Conservation (phyloP, 371 early-diverging fungal species). For the Apophysomyces trapeziformis region DNA sequence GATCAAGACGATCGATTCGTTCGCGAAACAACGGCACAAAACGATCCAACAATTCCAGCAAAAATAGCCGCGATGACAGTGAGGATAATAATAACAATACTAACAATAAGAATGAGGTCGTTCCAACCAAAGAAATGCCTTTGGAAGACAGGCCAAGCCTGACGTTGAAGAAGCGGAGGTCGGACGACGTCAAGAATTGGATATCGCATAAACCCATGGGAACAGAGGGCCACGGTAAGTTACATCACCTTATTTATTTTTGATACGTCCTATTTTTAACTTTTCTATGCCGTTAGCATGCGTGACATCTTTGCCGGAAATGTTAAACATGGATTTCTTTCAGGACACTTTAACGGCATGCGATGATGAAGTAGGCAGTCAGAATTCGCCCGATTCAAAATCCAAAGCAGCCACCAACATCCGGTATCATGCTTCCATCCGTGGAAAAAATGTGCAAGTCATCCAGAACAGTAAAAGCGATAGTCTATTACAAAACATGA, state of each 20-base stretch:
- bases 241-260: slow-evolving; percentile 1
- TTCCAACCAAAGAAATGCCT: slow-evolving; percentile 33
- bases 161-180: slow-evolving; percentile 40
- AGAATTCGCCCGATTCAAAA: slow-evolving; percentile 2
- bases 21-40: slow-evolving; percentile 16
- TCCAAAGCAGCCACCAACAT: slow-evolving; percentile 13
- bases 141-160: slow-evolving; percentile 28
- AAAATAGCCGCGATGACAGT: too few species aligned
- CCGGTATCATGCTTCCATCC: slow-evolving; percentile 40
- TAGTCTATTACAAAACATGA: slow-evolving; percentile 9
- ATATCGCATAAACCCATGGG: slow-evolving; percentile 22
- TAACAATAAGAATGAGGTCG: slow-evolving; percentile 18
- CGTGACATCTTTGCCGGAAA: slow-evolving; percentile 23
- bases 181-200: slow-evolving; percentile 50
- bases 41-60: slow-evolving; percentile 17
- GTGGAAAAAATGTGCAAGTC: slow-evolving; percentile 31
- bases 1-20: slow-evolving; percentile 1
- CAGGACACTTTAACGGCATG: slow-evolving; percentile 34
- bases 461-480: slow-evolving; percentile 20
- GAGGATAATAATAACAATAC: neutral
- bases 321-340: slow-evolving; percentile 36
- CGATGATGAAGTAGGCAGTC: slow-evolving; percentile 18
- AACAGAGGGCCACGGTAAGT: slow-evolving; percentile 4
- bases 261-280: neutral
- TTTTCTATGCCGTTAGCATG: slow-evolving; percentile 6